These are phyloP conservation scores for Candida glucosophila DNA, from an alignment of 1,139 yeast genomes.

Conservation along the genomic window DNA sequence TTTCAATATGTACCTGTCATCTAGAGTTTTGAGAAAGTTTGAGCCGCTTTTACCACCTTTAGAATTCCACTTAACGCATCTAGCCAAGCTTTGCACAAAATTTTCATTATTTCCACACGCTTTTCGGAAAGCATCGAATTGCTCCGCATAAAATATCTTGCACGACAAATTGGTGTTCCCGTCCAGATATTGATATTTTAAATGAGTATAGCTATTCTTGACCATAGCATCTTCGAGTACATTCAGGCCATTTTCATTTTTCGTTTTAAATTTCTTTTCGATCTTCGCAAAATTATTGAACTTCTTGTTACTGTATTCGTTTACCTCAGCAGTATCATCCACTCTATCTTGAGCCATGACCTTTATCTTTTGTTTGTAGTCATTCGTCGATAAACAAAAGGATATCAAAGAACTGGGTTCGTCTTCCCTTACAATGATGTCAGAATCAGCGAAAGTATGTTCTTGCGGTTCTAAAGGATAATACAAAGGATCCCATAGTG, in stretches of 20 bases:
- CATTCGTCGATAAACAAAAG: slow-evolving; percentile 79
- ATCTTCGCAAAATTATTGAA: slow-evolving; percentile 31
- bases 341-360: slow-evolving; percentile 19
- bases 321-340: slow-evolving; percentile 6
- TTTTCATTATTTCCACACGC: slow-evolving; percentile 73
- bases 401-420: slow-evolving; percentile 95
- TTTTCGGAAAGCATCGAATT: slow-evolving; percentile 85
- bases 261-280: slow-evolving; percentile 39
- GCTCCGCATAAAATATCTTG: slow-evolving; percentile 91
- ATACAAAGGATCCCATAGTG: slow-evolving; percentile 87
- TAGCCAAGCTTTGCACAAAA: slow-evolving; percentile 79
- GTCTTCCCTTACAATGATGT: slow-evolving; percentile 90
- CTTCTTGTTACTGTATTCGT: slow-evolving; percentile 26
- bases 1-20: slow-evolving; percentile 82
- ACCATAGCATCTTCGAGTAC: slow-evolving; percentile 63
- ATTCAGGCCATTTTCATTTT: slow-evolving; percentile 13
- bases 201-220: slow-evolving; percentile 78
- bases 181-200: slow-evolving; percentile 86
- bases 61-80: slow-evolving; percentile 94
- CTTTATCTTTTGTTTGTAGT: slow-evolving; percentile 61
- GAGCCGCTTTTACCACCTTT: slow-evolving; percentile 97
- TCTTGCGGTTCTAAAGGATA: slow-evolving; percentile 78
- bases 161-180: slow-evolving; percentile 80
- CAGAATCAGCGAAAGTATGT: slow-evolving; percentile 89
- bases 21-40: slow-evolving; percentile 83